Evolutionary conservation across 106 monocot species (phyloP), one percentile per base, ranked within the genome.

Genomic region (Platanthera guangdongensis): DNA sequence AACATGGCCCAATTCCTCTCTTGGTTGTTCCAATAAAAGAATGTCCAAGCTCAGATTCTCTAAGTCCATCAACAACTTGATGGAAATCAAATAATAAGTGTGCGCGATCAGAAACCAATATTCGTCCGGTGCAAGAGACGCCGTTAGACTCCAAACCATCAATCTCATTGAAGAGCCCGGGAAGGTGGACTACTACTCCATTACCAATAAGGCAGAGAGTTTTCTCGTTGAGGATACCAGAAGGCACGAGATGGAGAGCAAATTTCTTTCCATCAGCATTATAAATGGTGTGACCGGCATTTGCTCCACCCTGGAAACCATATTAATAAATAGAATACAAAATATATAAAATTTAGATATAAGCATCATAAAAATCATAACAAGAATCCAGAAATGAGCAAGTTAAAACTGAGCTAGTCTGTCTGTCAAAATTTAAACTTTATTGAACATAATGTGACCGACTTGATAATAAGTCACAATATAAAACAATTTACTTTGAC

Each of bases 251-350:
- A 78, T 96, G 96, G 16, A 94, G 93, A 60, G 96, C 89, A 82
- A 97, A 97, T 47, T 91, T 97, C 79, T 91, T 91, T 8, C 96
- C 96, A 50, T 93, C 93, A 11, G 93, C 54, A 57, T 93, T 97
- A 71, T 97, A 97, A 16, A 97, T 94, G 46, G 96, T 97, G 71
- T 94, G 96, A 8, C 96, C 96, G 21, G 96, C 96, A 88, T 97
- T 97, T 75, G 96, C 91, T 74, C 96, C 96, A 76, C 96, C 96
- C 96, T 97, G 74, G 50, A 51, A 70, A 47, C 13, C 46, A 48
- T 16, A 70, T 47, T 15, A 70, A 48, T 16, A 70, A 25, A 65
- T 65, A 12, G 65, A 30, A 65, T 10, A 32, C 39, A 65, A 3
- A 65, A 32, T 65, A 30, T 32, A 65, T 65, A 65, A 32, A 12